Base-by-base conservation (phyloP, 176 grass and related monocot species). In the Hyparrhenia diplandra region DNA sequence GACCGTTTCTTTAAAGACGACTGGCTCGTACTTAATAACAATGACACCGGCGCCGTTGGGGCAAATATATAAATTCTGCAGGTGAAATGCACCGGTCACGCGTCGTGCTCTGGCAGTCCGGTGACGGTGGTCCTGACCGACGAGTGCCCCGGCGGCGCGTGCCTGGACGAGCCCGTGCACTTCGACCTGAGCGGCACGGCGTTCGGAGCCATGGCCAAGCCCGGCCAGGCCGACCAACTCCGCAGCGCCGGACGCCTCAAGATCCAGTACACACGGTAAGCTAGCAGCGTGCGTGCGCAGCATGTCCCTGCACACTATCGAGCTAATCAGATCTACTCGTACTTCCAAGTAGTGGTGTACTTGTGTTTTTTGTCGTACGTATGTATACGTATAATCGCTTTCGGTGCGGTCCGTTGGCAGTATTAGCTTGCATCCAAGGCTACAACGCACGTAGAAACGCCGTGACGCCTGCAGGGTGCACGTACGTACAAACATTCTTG, bases 101-200 rank as follows among this genome's bases (percentile, higher is more conserved):
- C 70, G 25, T 77, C 83, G 10, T 96, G 93, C 73, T 96, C 93
- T 32, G 54, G 83, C 29, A 49, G 31, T 40, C 85, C 93, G 17
- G 90, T 86, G 40, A 95, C 79, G 1, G 83, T 95, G 17, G 93
- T 90, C 63, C 79, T 95, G 52, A 95, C 90, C 29, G 93, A 95
- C 79, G 23, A 29, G 42, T 95, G 87, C 69, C 93, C 90, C 71
- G 69, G 27, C 7, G 94, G 83, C n/a, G 0, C 16, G 13, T 97
- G 87, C 62, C 52, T 83, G 6, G 64, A 5, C 0, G 85, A 92
- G 78, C 60, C 89, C 4, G 87, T 69, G 32, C 94, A 97, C 74
- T 97, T 97, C 84, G 94, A 97, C 77, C 70, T 97, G 13, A 97
- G 94, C 71, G 94, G 94, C 27, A 91, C 89, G 39, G 89, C 91